Base-by-base conservation (phyloP, 2,329 filamentous ascomycete species). In the Drechslera avenae region DNA sequence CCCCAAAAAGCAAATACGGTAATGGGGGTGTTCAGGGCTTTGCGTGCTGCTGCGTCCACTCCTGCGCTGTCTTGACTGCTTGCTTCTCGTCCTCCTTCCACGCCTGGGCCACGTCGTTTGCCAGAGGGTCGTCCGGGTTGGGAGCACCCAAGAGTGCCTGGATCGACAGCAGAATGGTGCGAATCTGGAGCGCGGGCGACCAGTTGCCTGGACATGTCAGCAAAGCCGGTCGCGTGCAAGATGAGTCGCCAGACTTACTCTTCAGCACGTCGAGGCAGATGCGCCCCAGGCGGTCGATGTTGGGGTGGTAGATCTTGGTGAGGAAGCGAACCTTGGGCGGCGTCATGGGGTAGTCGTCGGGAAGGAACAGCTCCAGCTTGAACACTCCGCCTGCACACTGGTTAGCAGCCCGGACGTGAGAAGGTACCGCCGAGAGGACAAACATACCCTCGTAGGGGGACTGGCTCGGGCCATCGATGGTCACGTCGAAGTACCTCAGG, bases 291-390 rank as follows among this genome's bases (percentile, higher is more conserved):
- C 95, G 95, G 75, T 99, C 94, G 64, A 99, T 97, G 74, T 99
- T 99, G 44, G 94, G 94, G 75, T 99, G 95, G 77, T 97, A 99
- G 75, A 99, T 97, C 79, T 96, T 97, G 66, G 95, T 99, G 43
- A 99, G 82, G 77, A 99, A 99, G 47, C 94, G 90, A 71, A 99
- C 97, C 81, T 97, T 97, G 37, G 94, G 94, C 46, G 94, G 93
- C 28, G 91, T 96, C 94, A 99, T 99, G 34, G 94, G 94, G 74
- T 99, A 99, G 79, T 99, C 94, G 70, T 99, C 94, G 36, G 95
- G 95, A 18, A 99, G 83, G 75, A 99, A 99, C 16, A 99, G 86
- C 76, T 99, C 94, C 56, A 97, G 88, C 76, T 95, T 93, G 82
- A 99, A 99, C 59, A 96, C 83, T 40, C 95, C 94, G 56, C 84